These are phyloP conservation scores for Globisporangium uncinulatum DNA, from an alignment of 352 stramenopile species.

Conservation along the genomic window DNA sequence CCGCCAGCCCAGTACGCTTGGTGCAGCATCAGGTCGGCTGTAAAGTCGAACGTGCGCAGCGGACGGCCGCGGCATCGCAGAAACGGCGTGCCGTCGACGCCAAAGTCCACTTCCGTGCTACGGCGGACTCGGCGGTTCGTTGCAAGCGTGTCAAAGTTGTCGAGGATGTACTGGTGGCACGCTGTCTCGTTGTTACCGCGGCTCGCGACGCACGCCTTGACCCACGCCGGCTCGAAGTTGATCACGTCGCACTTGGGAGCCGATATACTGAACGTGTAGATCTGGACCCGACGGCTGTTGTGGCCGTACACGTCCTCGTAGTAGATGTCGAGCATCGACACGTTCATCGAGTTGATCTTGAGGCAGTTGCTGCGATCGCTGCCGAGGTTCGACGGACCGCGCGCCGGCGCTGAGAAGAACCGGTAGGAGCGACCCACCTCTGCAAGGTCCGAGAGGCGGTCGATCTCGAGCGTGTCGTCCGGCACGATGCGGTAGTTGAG, in stretches of 20 bases:
- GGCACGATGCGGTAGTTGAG: slow-evolving; percentile 9
- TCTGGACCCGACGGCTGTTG: slow-evolving; percentile 21
- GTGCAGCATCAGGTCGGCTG: slow-evolving; percentile 47
- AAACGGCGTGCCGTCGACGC: slow-evolving; percentile 30
- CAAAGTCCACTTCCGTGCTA: slow-evolving; percentile 27
- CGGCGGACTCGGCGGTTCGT: slow-evolving; percentile 26
- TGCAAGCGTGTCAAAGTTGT: slow-evolving; percentile 36
- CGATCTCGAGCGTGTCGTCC: slow-evolving; percentile 1
- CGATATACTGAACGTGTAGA: slow-evolving; percentile 7
- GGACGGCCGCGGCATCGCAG: slow-evolving; percentile 37
- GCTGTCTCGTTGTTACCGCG: slow-evolving; percentile 39
- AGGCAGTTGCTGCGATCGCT: slow-evolving; percentile 33
- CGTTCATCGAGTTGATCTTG: slow-evolving; percentile 34
- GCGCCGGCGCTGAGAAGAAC: slow-evolving; percentile 52
- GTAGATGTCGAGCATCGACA: slow-evolving; percentile 22
- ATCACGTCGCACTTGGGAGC: slow-evolving; percentile 29
- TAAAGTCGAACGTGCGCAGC: slow-evolving; percentile 30
- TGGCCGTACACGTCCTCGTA: slow-evolving; percentile 34
- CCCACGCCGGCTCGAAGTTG: slow-evolving; percentile 32
- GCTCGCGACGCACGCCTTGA: slow-evolving; percentile 25
- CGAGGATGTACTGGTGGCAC: slow-evolving; percentile 42
- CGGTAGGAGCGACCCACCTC: slow-evolving; percentile 1
- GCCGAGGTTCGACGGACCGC: slow-evolving; percentile 22
- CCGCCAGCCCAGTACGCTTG: slow-evolving; percentile 42
- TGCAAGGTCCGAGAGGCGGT: neutral